These are phyloP conservation scores for Venturia aucupariae DNA, from an alignment of 2,329 filamentous ascomycete genomes.

Conservation along the genomic window DNA sequence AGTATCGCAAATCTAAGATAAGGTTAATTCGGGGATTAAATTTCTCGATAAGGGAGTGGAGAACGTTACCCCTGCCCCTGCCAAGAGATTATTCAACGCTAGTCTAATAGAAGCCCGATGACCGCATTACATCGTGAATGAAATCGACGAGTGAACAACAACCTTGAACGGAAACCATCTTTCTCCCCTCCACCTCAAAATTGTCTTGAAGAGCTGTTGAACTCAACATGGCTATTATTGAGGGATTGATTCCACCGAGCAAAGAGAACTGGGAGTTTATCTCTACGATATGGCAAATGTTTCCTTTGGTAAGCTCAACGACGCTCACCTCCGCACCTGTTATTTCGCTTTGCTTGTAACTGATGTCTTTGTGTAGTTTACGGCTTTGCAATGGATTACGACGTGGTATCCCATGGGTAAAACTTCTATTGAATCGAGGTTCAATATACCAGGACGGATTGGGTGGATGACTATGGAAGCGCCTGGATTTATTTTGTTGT, in stretches of 20 bases:
- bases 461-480: conserved; percentile 87
- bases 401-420: conserved; percentile 89
- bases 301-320: conserved; percentile 35
- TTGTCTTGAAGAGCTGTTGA: too few species aligned
- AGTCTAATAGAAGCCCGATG: not conserved
- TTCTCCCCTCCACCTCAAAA: too few species aligned
- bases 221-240: conserved; percentile 32
- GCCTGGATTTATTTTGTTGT: conserved; percentile 63
- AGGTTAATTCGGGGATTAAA: too few species aligned
- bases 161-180: too few species aligned
- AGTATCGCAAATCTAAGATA: too few species aligned
- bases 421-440: conserved; percentile 61
- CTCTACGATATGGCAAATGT: conserved; percentile 38
- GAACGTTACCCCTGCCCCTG: not conserved
- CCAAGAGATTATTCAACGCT: not conserved
- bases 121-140: not conserved
- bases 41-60: too few species aligned
- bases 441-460: conserved; percentile 83
- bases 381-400: conserved; percentile 63
- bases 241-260: conserved; percentile 38
- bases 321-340: not conserved
- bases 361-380: conserved; percentile 44
- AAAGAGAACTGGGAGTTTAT: conserved; percentile 42
- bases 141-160: not conserved
- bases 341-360: too few species aligned